phyloP scores from a whole-genome alignment of 2,329 filamentous ascomycete species.

The Pseudogymnoascus sp. region DNA sequence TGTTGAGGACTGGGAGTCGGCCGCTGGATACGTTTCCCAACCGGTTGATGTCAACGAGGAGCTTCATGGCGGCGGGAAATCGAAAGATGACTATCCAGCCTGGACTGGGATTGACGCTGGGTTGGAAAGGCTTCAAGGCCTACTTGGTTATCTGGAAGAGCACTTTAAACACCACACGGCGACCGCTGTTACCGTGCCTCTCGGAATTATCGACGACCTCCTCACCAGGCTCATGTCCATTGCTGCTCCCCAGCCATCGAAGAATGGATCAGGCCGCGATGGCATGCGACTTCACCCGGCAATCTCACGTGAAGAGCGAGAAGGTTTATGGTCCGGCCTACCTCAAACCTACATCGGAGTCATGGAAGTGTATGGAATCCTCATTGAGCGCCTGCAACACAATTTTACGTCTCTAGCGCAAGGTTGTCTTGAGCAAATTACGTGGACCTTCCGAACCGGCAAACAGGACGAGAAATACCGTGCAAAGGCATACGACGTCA shows the following conservation, averaged over 20 bases:
- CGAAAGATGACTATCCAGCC: constrained; percentile 46
- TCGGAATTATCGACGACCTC: constrained; percentile 63
- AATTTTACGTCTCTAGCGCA: constrained; percentile 54
- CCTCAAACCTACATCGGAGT: constrained; percentile 67
- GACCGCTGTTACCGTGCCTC: constrained; percentile 55
- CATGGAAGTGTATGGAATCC: constrained; percentile 52
- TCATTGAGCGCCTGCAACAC: constrained; percentile 52
- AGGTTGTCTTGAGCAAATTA: constrained; percentile 61
- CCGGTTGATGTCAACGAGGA: constrained; percentile 40
- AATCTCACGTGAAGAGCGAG: constrained; percentile 72
- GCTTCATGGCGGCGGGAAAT: constrained; percentile 40
- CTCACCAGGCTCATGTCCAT: constrained; percentile 64
- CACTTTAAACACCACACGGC: constrained; percentile 60
- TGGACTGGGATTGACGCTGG: constrained; percentile 76
- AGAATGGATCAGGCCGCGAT: constrained; percentile 15
- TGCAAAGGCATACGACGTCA: constrained; percentile 50
- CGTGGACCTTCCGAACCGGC: constrained; percentile 60
- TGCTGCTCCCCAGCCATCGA: constrained; percentile 37
- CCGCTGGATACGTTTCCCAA: constrained; percentile 41
- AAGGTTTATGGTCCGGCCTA: constrained; percentile 66
- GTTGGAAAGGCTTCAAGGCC: constrained; percentile 57
- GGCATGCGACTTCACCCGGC: constrained; percentile 56
- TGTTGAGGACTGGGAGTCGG: constrained; percentile 73
- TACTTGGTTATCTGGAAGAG: constrained; percentile 58
- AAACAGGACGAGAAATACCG: constrained; percentile 50